Evolutionary conservation across 441 rosid genomes (phyloP), one percentile per base, ranked within the genome.

Genomic region (Corymbia citriodora): DNA sequence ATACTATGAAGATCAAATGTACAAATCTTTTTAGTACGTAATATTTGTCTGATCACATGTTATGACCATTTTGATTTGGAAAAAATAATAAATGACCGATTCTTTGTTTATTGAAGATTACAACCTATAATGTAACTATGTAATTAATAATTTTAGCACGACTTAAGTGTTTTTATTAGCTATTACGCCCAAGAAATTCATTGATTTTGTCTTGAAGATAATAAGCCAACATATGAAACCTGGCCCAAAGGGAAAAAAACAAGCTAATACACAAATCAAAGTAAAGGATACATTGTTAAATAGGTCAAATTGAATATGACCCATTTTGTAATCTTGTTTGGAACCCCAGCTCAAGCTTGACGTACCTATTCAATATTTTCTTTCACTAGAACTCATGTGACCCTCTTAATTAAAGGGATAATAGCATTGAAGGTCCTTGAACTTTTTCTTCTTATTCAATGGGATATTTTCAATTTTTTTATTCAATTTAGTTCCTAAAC

Each of bases 241-340:
- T 57, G 13, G 29, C 63, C 3, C 4, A 21, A 55, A 19, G 8
- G 3, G 2, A 54, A 3, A 2, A 1, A 19, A 55, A 1, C 6
- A 40, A 40, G 45, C 25, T 0, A 55, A 55, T 19, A 19, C 25
- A 55, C 8, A 8, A 8, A 55, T 55, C 59, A 55, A 55, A 23
- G 63, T 57, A 57, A 57, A 57, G 27, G 63, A 23, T 11, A 0
- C 10, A 55, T 55, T 19, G 25, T 57, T 19, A 57, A 0, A 0
- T 23, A 23, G 29, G 27, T 11, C 1, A 2, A 57, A 57, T 2
- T 57, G 0, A 23, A 57, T 57, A 21, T 57, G 0, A 0, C 29
- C 13, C 5, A 0, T 36, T 72, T 29, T 3, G 21, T 55, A 55
- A 55, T 55, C 27, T 55, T 55, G 21, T 55, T 55, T 18, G 19